Base-by-base conservation (phyloP, 805 yeast genomes). In the Crinitomyces ghanaensis region DNA sequence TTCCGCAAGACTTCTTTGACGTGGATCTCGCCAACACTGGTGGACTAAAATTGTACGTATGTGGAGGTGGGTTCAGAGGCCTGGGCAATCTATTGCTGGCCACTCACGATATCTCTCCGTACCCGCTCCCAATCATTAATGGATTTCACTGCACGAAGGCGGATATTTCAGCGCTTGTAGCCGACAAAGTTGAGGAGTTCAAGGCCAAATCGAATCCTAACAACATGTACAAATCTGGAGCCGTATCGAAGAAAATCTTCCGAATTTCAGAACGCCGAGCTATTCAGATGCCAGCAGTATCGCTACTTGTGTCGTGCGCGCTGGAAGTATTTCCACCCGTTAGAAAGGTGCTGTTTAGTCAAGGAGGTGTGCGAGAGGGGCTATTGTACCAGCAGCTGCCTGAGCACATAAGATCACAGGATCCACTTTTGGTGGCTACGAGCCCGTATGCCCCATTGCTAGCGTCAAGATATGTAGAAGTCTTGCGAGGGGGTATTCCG, bases 321-420 rank as follows among this genome's bases (percentile, higher is more conserved):
- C 66, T 73, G 45, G 74, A 71, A 38, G 66, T 74, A 0, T 53
- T 77, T 22, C 83, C 84, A 12, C 60, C 59, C 22, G 62, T 77
- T 26, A 70, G 70, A 43, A 68, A 77, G 2, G 66, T 79, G 18
- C 72, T 76, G 44, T 79, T 79, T 51, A 67, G 76, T 36, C 84
- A 78, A 51, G 85, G 84, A 42, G 85, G 85, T 37, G 77, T 78
- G 15, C 63, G 88, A 44, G 88, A 79, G 56, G 88, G 88, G 39
- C 73, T 75, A 2, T 47, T 80, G 23, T 79, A 72, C 49, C 71
- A 79, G 5, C 66, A 68, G 46, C 57, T 79, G 22, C 74, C 83
- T 14, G 57, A 65, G 14, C 63, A 63, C 23, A 62, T 77, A 19
- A 66, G 77, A 40, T 55, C 67, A 3, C 77, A 76, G 46, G 88